These are phyloP conservation scores for Ascochyta fabae DNA, from an alignment of 2,329 filamentous ascomycete genomes.

Conservation along the genomic window DNA sequence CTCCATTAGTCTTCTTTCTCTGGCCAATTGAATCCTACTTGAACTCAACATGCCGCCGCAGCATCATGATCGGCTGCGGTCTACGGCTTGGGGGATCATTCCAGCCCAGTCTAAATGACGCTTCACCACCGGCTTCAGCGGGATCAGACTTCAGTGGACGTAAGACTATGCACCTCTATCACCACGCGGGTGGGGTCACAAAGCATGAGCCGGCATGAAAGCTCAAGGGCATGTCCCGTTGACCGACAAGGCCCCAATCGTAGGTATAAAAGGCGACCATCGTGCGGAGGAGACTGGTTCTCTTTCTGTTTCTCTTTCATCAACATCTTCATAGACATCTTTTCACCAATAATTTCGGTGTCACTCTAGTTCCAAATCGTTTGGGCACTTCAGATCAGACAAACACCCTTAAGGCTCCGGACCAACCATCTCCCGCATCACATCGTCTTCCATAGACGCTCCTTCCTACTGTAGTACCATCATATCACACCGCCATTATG, in stretches of 20 bases:
- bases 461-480: slow-evolving; percentile 4
- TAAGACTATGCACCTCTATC: slow-evolving; percentile 51
- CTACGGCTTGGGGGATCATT: slow-evolving; percentile 38
- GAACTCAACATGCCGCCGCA: slow-evolving; percentile 34
- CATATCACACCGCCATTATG: slow-evolving; percentile 35
- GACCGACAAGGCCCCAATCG: slow-evolving; percentile 28
- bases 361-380: neutral
- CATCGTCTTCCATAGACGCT: neutral
- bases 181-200: slow-evolving; percentile 48
- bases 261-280: slow-evolving; percentile 49
- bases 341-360: slow-evolving; percentile 10
- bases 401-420: slow-evolving; percentile 15
- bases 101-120: slow-evolving; percentile 45
- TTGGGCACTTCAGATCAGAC: slow-evolving; percentile 12
- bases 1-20: slow-evolving; percentile 33
- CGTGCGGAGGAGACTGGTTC: slow-evolving; percentile 23
- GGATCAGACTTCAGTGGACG: slow-evolving; percentile 45
- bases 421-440: neutral
- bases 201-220: slow-evolving; percentile 39
- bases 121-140: slow-evolving; percentile 45
- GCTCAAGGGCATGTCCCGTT: slow-evolving; percentile 44
- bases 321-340: slow-evolving; percentile 21
- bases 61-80: slow-evolving; percentile 46
- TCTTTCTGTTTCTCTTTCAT: slow-evolving; percentile 40
- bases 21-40: slow-evolving; percentile 41